Base-by-base conservation (phyloP, 2,329 filamentous ascomycete species). In the Sphaceloma murrayae region DNA sequence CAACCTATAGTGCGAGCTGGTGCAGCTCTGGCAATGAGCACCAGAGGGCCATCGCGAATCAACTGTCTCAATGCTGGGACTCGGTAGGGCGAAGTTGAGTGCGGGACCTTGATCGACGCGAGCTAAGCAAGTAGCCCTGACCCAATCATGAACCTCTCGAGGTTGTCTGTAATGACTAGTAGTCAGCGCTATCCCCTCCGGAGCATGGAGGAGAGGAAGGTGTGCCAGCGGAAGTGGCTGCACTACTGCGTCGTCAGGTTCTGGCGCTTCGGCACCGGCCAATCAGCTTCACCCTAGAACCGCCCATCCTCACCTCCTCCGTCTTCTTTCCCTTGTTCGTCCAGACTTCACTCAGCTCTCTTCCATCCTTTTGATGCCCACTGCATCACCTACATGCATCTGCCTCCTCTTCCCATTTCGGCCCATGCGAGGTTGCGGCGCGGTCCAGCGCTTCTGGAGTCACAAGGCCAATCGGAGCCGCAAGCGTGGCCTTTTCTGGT, bases 151-250 rank as follows among this genome's bases (percentile, higher is more conserved):
- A 16, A 3, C 31, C 9, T 3, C 16, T 14, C 11, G 11, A 5
- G 31, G 2, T n/a, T 9, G 17, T 33, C 10, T 33, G 11, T 13
- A n/a, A 33, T n/a, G n/a, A n/a, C n/a, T n/a, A n/a, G n/a, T n/a
- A n/a, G n/a, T 33, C 31, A 33, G 31, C 31, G 17, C 31, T 33
- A 33, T 5, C 10, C 31, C 16, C n/a, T 13, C 10, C n/a, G 2
- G 31, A 27, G 31, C 16, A 33, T 33, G 31, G 31, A 33, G 31
- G 11, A 33, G 31, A 16, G 31, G n/a, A 33, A 9, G 31, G 17
- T 33, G 31, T 33, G 31, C 31, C 31, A 5, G 31, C 31, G 31
- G 31, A 16, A 33, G 31, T 33, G 31, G 31, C 31, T 33, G 11
- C 24, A 11, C 24, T 27, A 27, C 24, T 27, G 24, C 24, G 11